Base-by-base conservation (phyloP, 2,329 filamentous ascomycete genomes). In the Fusarium nelsonii region DNA sequence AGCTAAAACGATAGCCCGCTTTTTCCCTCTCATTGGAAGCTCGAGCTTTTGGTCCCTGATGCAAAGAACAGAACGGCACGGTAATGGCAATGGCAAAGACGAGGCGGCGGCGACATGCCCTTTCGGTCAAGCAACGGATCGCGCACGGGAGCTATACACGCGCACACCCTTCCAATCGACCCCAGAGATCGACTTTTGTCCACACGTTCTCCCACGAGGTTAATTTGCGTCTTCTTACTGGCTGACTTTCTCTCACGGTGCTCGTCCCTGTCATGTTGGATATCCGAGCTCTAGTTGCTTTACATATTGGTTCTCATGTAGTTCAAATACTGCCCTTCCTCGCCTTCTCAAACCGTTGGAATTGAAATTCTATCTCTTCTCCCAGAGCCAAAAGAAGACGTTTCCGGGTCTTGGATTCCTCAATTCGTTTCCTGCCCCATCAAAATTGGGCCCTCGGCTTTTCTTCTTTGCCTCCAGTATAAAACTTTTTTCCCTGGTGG, bases 201-300 rank as follows among this genome's bases (percentile, higher is more conserved):
- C 73, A 75, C 57, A 71, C 70, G 52, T 65, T 75, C 64, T 73
- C 73, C 72, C 73, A 75, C 73, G 73, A 62, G 72, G 73, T 63
- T 65, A 64, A 60, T 63, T 32, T 48, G 45, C 36, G 39, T 37
- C 32, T 58, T 70, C 71, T 74, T 55, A 75, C 71, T 75, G 73
- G 73, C 44, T 67, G 51, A 15, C 14, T 40, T 28, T 51, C 48
- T 54, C 51, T 72, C 64, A 44, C 59, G 43, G 69, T 70, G 54
- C 36, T 64, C 45, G 61, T 53, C 60, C 46, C 53, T 58, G 59
- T 56, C 53, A 48, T 56, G 56, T 61, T 62, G 52, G 28, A 70
- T 67, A 55, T 63, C 65, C 44, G 59, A 55, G 65, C 46, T 62
- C 62, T 57, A 55, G 58, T 39, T 62, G 50, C 43, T 53, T 28